Conservation (phyloP, 768 basidiomycete genomes). For the Cytidiella melzeri region DNA sequence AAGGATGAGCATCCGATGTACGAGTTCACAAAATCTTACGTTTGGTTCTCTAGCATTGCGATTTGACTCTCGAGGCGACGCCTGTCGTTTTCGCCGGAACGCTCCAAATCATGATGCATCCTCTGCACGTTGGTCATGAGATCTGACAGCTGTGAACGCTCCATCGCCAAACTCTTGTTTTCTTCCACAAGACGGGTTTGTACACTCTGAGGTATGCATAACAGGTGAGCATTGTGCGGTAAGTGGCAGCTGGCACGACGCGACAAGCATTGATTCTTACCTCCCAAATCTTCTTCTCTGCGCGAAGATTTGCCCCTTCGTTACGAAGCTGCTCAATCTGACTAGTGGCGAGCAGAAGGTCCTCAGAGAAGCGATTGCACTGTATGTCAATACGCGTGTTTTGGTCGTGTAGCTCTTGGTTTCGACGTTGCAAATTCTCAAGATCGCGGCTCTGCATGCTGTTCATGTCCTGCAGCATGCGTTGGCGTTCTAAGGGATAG, state of each 20-base stretch:
- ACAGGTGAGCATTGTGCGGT: background rate
- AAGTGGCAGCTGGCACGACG: background rate
- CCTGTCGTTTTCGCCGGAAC: slow-evolving; percentile 77
- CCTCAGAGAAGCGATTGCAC: slow-evolving; percentile 61
- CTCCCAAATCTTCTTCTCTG: slow-evolving; percentile 94
- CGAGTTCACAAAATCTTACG: slow-evolving; percentile 40
- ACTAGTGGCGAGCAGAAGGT: slow-evolving; percentile 51
- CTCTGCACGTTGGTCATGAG: slow-evolving; percentile 86
- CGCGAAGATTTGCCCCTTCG: slow-evolving; percentile 81
- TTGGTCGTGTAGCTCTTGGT: slow-evolving; percentile 68
- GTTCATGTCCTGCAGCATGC: slow-evolving; percentile 65
- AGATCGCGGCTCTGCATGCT: slow-evolving; percentile 56
- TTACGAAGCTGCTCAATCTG: slow-evolving; percentile 74
- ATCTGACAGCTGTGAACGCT: slow-evolving; percentile 81
- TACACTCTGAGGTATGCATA: slow-evolving; percentile 44
- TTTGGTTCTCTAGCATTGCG: slow-evolving; percentile 71
- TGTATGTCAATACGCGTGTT: slow-evolving; percentile 73
- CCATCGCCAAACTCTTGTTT: slow-evolving; percentile 71
- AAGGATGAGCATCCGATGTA: background rate
- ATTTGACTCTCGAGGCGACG: slow-evolving; percentile 75
- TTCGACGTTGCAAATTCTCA: slow-evolving; percentile 59
- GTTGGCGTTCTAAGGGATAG: slow-evolving; percentile 56
- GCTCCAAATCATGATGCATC: slow-evolving; percentile 85
- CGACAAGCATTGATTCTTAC: slow-evolving; percentile 33
- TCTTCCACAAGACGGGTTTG: slow-evolving; percentile 81